Evolutionary conservation across 345 rosid genomes (phyloP).

Genomic region (Eucalyptus lansdowneana): DNA sequence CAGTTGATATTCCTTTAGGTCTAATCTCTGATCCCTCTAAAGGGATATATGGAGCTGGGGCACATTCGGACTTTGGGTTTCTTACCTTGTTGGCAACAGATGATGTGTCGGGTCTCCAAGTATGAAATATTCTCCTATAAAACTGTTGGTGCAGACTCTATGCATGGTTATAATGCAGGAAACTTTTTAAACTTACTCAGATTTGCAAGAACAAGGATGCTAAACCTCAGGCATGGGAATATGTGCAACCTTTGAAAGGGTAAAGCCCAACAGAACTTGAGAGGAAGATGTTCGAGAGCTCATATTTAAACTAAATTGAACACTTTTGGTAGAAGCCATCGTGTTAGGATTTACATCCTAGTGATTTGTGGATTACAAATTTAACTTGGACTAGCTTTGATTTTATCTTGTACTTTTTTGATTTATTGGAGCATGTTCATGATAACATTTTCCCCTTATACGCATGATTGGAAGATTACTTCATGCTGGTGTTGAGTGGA

Average conservation of each 20-base stretch:
- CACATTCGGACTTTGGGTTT: slow-evolving; percentile 85
- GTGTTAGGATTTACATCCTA: not conserved
- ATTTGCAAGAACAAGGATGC: slow-evolving; percentile 74
- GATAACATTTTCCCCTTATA: not conserved
- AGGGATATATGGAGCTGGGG: slow-evolving; percentile 84
- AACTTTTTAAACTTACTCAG: not conserved
- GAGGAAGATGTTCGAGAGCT: not conserved
- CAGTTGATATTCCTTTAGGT: slow-evolving; percentile 3
- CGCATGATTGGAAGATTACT: not conserved
- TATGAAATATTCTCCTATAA: not conserved
- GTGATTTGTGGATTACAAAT: not conserved
- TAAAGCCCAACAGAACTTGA: not conserved
- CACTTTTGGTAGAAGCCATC: not conserved
- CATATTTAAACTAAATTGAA: not conserved
- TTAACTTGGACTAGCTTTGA: not conserved
- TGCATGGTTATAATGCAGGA: not conserved
- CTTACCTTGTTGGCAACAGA: slow-evolving; percentile 83
- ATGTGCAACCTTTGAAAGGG: slow-evolving; percentile 75
- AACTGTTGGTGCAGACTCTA: not conserved
- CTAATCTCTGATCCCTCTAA: slow-evolving; percentile 56
- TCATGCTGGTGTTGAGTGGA: not conserved
- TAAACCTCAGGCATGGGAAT: slow-evolving; percentile 76
- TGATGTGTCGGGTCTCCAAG: slow-evolving; percentile 68
- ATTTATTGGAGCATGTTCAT: not conserved
- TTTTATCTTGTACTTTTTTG: not conserved